Evolutionary conservation across 805 yeast genomes (phyloP).

Genomic region (Metschnikowia cubensis): DNA sequence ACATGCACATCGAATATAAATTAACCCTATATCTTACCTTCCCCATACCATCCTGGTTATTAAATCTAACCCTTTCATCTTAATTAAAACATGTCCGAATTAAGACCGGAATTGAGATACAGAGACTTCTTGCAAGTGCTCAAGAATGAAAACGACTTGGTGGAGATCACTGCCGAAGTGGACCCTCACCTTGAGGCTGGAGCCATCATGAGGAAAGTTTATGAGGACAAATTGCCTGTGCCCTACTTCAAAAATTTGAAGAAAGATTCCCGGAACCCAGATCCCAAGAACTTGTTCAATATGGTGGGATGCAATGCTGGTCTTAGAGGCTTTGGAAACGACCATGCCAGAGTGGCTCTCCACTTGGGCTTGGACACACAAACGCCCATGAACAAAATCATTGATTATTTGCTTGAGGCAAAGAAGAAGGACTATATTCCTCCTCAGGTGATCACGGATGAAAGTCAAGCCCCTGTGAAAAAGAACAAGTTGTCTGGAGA

Average conservation of each 20-base stretch:
- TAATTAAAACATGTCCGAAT: not conserved
- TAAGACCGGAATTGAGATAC: slow-evolving; percentile 20
- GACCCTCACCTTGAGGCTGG: slow-evolving; percentile 25
- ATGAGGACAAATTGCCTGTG: slow-evolving; percentile 20
- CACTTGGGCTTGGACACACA: slow-evolving; percentile 20
- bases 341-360: slow-evolving; percentile 24
- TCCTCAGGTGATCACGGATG: slow-evolving; percentile 12
- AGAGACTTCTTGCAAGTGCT: slow-evolving; percentile 23
- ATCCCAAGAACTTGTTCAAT: slow-evolving; percentile 13
- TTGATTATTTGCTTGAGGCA: slow-evolving; percentile 17
- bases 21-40: no score
- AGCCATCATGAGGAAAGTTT: slow-evolving; percentile 24
- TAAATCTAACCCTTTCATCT: not conserved
- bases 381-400: slow-evolving; percentile 21
- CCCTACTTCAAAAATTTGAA: slow-evolving; percentile 22
- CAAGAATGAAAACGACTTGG: slow-evolving; percentile 20
- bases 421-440: slow-evolving; percentile 15
- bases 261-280: slow-evolving; percentile 10
- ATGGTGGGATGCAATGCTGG: slow-evolving; percentile 24
- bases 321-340: slow-evolving; percentile 16
- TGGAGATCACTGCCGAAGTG: slow-evolving; percentile 20
- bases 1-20: no score
- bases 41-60: no score
- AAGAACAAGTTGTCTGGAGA: slow-evolving; percentile 18
- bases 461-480: slow-evolving; percentile 18